Evolutionary conservation across 768 basidiomycete species (phyloP).

Genomic region (Agaricus sinodeliciosus): DNA sequence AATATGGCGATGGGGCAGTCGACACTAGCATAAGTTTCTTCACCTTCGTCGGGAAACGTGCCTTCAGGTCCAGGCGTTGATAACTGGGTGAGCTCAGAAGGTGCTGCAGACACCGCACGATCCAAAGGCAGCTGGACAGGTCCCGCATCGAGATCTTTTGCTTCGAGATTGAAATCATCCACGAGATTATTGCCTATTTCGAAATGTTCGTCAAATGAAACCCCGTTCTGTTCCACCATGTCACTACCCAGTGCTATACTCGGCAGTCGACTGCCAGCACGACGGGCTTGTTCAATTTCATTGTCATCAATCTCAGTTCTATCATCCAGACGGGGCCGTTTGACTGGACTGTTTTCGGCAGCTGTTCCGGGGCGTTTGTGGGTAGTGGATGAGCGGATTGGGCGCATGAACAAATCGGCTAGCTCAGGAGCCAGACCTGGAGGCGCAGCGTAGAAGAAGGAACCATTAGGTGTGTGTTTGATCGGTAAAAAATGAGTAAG

Average conservation of each 20-base stretch:
- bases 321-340: conserved; percentile 49
- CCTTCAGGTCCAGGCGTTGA: conserved; percentile 64
- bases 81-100: conserved; percentile 52
- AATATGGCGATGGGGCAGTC: conserved; percentile 79
- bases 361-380: conserved; percentile 56
- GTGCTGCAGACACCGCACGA: conserved; percentile 44
- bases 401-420: conserved; percentile 78
- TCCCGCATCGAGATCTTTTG: conserved; percentile 37
- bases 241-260: conserved; percentile 47
- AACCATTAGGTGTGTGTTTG: conserved; percentile 61
- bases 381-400: conserved; percentile 40
- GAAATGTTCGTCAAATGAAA: conserved; percentile 30
- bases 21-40: conserved; percentile 62
- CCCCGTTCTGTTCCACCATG: conserved; percentile 12
- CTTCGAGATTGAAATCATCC: conserved; percentile 73
- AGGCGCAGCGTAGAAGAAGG: conserved; percentile 79
- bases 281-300: conserved; percentile 64
- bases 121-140: conserved; percentile 22
- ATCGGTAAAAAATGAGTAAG: conserved; percentile 82
- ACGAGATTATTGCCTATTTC: conserved; percentile 56
- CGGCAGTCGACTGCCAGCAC: conserved; percentile 58
- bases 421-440: conserved; percentile 81
- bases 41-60: conserved; percentile 43
- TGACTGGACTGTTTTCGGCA: conserved; percentile 54
- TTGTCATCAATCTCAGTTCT: conserved; percentile 49